Conservation (phyloP, 2,329 filamentous ascomycete genomes). For the Colletotrichum simmondsii region DNA sequence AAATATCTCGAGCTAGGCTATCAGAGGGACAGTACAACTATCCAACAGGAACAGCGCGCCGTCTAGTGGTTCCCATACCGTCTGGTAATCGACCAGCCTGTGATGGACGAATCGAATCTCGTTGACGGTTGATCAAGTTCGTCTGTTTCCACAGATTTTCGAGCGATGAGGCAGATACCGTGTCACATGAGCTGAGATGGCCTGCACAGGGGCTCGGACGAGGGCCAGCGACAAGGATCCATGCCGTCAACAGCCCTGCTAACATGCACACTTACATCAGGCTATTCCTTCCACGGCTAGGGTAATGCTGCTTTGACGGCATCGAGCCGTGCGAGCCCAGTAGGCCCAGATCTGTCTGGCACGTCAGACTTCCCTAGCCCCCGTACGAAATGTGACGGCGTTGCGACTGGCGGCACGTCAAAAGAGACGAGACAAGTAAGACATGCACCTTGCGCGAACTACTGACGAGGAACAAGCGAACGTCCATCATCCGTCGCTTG, state of each 20-base stretch:
- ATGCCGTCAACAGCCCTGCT: slow-evolving; percentile 3
- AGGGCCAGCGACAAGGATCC: slow-evolving; percentile 16
- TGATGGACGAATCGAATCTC: slow-evolving; percentile 20
- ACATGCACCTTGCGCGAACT: slow-evolving; percentile 21
- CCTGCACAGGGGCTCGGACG: slow-evolving; percentile 17
- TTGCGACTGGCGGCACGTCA: slow-evolving; percentile 18
- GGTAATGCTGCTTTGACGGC: slow-evolving; percentile 9
- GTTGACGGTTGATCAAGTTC: slow-evolving; percentile 24
- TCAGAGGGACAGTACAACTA: neutral
- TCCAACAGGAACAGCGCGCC: slow-evolving; percentile 3
- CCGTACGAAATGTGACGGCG: slow-evolving; percentile 3
- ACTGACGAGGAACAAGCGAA: slow-evolving; percentile 7
- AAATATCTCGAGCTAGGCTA: neutral
- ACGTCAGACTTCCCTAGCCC: slow-evolving; percentile 14
- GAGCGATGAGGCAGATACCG: slow-evolving; percentile 29
- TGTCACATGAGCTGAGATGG: slow-evolving; percentile 30
- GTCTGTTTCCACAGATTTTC: slow-evolving; percentile 32
- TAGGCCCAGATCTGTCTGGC: neutral
- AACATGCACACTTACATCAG: slow-evolving; percentile 25
- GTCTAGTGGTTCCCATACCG: slow-evolving; percentile 5
- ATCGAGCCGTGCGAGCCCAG: slow-evolving; percentile 9
- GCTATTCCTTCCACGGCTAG: slow-evolving; percentile 21
- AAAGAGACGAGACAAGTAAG: slow-evolving; percentile 3
- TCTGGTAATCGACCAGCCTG: neutral
- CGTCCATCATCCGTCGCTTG: slow-evolving; percentile 12